Conservation (phyloP, 2,329 filamentous ascomycete species). For the Phoma sp. region DNA sequence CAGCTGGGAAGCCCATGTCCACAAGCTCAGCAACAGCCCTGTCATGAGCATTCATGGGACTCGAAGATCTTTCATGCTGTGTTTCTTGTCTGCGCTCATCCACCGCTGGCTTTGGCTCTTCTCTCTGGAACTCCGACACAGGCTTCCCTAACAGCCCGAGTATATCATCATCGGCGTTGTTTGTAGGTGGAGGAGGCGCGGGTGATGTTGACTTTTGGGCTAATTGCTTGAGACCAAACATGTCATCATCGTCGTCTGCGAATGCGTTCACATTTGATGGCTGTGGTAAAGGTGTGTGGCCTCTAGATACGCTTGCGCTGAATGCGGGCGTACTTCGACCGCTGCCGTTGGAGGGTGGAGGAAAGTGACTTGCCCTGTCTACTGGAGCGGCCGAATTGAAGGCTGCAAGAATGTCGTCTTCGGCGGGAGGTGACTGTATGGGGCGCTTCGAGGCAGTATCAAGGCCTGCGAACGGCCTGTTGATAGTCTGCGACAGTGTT, state of each 20-base stretch:
- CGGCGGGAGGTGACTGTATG: conserved; percentile 46
- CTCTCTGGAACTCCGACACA: conserved; percentile 57
- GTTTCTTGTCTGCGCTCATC: conserved; percentile 11
- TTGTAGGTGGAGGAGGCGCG: conserved; percentile 27
- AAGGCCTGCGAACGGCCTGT: conserved; percentile 48
- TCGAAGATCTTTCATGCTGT: conserved; percentile 27
- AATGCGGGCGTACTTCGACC: conserved; percentile 50
- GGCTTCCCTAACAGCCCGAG: conserved; percentile 66
- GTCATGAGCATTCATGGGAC: conserved; percentile 65
- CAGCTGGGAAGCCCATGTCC: conserved; percentile 90
- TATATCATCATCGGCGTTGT: conserved; percentile 63
- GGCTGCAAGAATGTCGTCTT: conserved; percentile 67
- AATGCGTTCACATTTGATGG: conserved; percentile 41
- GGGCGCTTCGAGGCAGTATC: conserved; percentile 41
- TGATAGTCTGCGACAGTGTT: conserved; percentile 45
- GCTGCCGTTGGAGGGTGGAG: conserved; percentile 52
- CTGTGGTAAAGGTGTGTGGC: conserved; percentile 37
- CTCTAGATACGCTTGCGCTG: conserved; percentile 32
- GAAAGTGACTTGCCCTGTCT: conserved; percentile 65
- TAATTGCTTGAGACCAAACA: conserved; percentile 78
- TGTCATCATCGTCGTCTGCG: conserved; percentile 76
- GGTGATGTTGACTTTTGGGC: conserved; percentile 50
- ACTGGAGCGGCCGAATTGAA: conserved; percentile 66
- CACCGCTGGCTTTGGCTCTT: conserved; percentile 23
- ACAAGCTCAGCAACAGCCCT: conserved; percentile 85